Conservation (phyloP, 345 rosid genomes). For the Rhodamnia argentea region DNA sequence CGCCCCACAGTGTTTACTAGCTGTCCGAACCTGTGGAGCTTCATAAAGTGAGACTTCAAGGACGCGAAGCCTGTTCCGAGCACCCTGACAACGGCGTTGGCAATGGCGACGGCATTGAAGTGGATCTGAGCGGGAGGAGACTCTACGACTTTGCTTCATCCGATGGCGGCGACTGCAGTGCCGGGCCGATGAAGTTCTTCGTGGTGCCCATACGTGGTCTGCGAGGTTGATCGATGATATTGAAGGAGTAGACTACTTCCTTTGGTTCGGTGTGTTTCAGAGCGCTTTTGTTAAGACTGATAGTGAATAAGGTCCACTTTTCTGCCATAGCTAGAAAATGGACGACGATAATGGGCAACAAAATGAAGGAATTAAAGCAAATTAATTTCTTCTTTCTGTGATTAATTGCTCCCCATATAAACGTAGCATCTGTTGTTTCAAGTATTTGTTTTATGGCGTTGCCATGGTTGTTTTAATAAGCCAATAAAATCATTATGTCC, state of each 20-base stretch:
- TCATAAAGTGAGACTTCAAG: conserved; percentile 6
- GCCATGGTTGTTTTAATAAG: not conserved
- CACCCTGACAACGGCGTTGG: not conserved
- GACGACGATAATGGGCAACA: not conserved
- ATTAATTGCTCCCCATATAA: not conserved
- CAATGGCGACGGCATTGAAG: not conserved
- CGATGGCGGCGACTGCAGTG: not conserved
- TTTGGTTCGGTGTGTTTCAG: not conserved
- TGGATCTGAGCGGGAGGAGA: not conserved
- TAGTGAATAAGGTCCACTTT: not conserved
- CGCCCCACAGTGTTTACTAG: conserved; percentile 8
- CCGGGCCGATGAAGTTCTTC: conserved; percentile 11
- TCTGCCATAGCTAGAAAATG: not conserved
- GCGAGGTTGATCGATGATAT: not conserved
- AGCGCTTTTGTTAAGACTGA: not conserved
- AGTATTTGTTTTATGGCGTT: not conserved
- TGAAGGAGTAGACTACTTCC: not conserved
- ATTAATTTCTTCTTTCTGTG: not conserved
- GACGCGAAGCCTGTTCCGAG: conserved; percentile 4
- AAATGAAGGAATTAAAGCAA: not conserved
- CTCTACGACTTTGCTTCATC: conserved; percentile 6
- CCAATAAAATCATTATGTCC: not conserved
- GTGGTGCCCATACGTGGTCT: not conserved
- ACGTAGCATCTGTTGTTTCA: not conserved
- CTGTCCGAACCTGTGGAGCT: conserved; percentile 7